phyloP scores from a whole-genome alignment of 495 filamentous ascomycete genomes.

The Aspergillus incahuasiensis region DNA sequence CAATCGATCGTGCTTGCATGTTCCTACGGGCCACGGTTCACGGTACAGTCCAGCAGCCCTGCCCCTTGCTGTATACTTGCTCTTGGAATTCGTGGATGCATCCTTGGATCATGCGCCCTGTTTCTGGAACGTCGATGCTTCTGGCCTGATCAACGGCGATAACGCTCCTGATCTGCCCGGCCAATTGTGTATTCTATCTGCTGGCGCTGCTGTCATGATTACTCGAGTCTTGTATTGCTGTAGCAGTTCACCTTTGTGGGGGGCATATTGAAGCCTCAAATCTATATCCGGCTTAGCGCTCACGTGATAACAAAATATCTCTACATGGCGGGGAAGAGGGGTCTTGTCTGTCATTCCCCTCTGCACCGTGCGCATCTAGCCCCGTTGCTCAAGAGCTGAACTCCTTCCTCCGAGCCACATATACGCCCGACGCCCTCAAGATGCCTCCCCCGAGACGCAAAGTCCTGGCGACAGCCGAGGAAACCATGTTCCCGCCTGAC shows the following conservation, averaged over 20 bases:
- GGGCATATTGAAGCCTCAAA: too few relatives aligned
- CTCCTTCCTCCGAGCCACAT: neutral
- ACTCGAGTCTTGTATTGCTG: too few relatives aligned
- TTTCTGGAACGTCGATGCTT: neutral
- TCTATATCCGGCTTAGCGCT: constrained; percentile 3
- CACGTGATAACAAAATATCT: constrained; percentile 10
- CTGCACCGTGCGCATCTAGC: neutral
- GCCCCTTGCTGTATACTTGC: constrained; percentile 6
- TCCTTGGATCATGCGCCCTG: neutral
- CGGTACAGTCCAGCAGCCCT: neutral
- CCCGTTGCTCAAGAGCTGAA: neutral
- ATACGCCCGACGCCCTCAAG: neutral
- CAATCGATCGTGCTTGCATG: neutral
- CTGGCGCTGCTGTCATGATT: too few relatives aligned
- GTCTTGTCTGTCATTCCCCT: neutral
- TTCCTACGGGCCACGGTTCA: neutral
- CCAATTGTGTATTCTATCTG: too few relatives aligned
- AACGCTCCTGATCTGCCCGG: neutral
- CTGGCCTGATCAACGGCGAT: neutral
- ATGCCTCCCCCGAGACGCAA: constrained; percentile 77
- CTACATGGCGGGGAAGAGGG: neutral
- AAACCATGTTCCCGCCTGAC: constrained; percentile 68
- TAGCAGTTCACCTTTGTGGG: too few relatives aligned
- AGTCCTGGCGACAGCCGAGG: constrained; percentile 65
- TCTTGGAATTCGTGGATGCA: neutral